Conservation (phyloP, 192 early-diverging fungal genomes). For the Kickxella alabastrina region DNA sequence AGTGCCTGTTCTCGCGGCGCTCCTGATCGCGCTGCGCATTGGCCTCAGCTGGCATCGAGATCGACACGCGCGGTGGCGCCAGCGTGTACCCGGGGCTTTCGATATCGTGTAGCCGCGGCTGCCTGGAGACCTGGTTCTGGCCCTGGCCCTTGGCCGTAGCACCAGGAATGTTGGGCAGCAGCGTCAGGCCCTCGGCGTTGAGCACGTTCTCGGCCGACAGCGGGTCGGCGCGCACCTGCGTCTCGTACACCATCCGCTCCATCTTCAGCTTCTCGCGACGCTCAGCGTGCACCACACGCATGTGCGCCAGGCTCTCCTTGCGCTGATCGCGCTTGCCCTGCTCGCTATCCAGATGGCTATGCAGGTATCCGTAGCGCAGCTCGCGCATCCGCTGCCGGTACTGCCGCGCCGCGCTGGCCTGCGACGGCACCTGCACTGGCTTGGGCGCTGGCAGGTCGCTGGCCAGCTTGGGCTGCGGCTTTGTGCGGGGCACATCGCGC, state of each 20-base stretch:
- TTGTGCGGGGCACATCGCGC: conserved; percentile 2
- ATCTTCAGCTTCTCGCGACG: conserved; percentile 14
- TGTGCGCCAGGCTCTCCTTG: background rate
- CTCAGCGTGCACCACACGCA: conserved; percentile 8
- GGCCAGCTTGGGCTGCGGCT: conserved; percentile 4
- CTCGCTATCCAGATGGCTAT: conserved; percentile 12
- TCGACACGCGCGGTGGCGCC: conserved; percentile 35
- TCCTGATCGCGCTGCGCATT: conserved; percentile 30
- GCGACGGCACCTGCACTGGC: background rate
- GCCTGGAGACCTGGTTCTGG: too few relatives aligned
- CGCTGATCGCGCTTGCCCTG: conserved; percentile 16
- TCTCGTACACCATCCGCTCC: conserved; percentile 28
- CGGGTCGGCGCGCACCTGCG: conserved; percentile 34
- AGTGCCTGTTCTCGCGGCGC: conserved; percentile 20
- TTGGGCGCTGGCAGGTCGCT: conserved; percentile 25
- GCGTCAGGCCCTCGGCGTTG: conserved; percentile 44
- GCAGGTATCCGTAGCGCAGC: conserved; percentile 30
- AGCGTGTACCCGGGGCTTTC: conserved; percentile 22
- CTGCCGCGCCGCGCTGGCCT: conserved; percentile 6
- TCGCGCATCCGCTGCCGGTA: conserved; percentile 29
- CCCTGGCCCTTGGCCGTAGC: background rate
- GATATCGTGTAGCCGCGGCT: background rate
- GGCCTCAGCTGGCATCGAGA: conserved; percentile 21
- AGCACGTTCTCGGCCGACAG: conserved; percentile 49
- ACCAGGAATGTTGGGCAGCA: conserved; percentile 18